Conservation (phyloP, 768 basidiomycete species). For the Tulasnella sp. region DNA sequence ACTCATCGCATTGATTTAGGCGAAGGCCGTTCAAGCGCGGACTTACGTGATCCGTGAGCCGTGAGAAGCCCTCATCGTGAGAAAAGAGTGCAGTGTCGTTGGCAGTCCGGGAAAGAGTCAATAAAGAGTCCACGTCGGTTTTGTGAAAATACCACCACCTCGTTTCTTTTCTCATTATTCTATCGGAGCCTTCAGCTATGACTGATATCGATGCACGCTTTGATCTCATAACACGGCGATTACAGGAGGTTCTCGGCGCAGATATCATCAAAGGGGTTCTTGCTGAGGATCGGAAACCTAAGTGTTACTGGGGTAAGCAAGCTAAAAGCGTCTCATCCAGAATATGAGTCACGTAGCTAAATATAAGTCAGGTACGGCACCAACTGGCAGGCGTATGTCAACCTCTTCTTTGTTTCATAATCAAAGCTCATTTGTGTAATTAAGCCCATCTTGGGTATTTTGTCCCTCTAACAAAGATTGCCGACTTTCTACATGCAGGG, state of each 20-base stretch:
- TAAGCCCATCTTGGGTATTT: conserved; percentile 96
- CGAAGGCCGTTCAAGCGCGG: too few relatives aligned
- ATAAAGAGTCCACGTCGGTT: too few relatives aligned
- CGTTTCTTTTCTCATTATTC: too few relatives aligned
- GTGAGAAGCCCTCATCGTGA: too few relatives aligned
- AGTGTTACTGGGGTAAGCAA: conserved; percentile 88
- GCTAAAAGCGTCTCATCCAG: conserved; percentile 9
- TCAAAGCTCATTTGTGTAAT: neutral
- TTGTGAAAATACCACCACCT: too few relatives aligned
- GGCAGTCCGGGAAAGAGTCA: too few relatives aligned
- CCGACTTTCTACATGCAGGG: conserved; percentile 88
- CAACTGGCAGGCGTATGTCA: conserved; percentile 74
- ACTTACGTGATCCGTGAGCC: too few relatives aligned
- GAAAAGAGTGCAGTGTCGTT: too few relatives aligned
- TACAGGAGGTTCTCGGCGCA: conserved; percentile 80
- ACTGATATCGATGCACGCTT: too few relatives aligned
- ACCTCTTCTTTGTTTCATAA: neutral
- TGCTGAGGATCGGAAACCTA: conserved; percentile 58
- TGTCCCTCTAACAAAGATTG: conserved; percentile 86
- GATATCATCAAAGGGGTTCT: conserved; percentile 73
- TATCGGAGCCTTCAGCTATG: too few relatives aligned
- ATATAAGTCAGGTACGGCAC: conserved; percentile 57
- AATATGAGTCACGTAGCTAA: neutral
- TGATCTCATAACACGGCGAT: conserved; percentile 69
- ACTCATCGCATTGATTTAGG: too few relatives aligned